A percentile compares a stretch with the other conserved stretches of the same genome.
Conservation (phyloP, 1,284 basidiomycete genomes). For the Rhodotorula sp. region DNA sequence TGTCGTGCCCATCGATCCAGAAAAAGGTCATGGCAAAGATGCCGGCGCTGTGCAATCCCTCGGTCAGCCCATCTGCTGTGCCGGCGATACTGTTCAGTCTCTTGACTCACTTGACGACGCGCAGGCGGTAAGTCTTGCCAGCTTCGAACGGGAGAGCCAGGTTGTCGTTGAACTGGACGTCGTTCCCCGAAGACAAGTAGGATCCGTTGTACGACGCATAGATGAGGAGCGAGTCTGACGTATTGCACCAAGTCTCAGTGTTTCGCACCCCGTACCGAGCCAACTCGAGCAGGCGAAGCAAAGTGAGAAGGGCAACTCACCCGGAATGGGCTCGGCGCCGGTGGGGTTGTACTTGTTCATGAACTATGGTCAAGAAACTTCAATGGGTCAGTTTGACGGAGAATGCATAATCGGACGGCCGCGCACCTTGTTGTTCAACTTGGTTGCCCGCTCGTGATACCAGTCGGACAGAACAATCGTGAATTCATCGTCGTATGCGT, state of each 20-base stretch:
- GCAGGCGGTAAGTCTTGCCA: constrained; percentile 66
- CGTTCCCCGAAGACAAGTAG: constrained; percentile 64
- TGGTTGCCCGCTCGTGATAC: constrained; percentile 51
- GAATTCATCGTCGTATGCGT: constrained; percentile 83
- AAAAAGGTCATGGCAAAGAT: constrained; percentile 72
- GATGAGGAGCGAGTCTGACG: constrained; percentile 67
- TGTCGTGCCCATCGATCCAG: constrained; percentile 85
- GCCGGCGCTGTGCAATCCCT: constrained; percentile 5
- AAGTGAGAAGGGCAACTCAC: constrained; percentile 45
- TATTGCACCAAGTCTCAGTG: constrained; percentile 43
- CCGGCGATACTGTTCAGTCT: constrained; percentile 52
- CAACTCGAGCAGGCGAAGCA: constrained; percentile 45
- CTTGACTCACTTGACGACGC: constrained; percentile 69
- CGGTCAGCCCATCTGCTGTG: constrained; percentile 57
- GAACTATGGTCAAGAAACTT: constrained; percentile 56
- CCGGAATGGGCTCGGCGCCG: constrained; percentile 81
- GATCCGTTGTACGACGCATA: constrained; percentile 70
- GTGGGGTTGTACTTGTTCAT: constrained; percentile 59
- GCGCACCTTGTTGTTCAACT: constrained; percentile 19
- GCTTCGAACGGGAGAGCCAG: constrained; percentile 76
- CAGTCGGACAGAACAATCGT: constrained; percentile 80
- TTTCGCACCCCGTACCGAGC: constrained; percentile 14
- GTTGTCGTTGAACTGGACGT: constrained; percentile 69
- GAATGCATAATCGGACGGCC: not conserved
- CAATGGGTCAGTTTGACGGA: no score